These are phyloP conservation scores for Talaromyces marneffei DNA, from an alignment of 2,329 filamentous ascomycete species.

Conservation along the genomic window DNA sequence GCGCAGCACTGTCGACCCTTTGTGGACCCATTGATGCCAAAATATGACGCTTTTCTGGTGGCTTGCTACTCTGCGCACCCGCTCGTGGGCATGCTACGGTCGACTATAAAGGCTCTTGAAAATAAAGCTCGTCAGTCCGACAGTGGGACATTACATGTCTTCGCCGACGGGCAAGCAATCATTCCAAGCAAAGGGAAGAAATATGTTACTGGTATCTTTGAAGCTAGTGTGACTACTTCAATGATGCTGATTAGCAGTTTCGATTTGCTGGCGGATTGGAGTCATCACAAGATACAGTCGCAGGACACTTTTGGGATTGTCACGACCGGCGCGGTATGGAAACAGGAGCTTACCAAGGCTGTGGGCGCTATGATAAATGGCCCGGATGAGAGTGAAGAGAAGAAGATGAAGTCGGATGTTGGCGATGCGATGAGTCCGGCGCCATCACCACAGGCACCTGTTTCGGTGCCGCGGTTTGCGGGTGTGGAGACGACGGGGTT, in stretches of 20 bases:
- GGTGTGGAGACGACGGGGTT: constrained; percentile 79
- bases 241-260: constrained; percentile 50
- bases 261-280: constrained; percentile 20
- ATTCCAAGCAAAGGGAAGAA: constrained; percentile 27
- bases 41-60: constrained; percentile 70
- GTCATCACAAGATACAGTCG: constrained; percentile 34
- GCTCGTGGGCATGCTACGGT: constrained; percentile 58
- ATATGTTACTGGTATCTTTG: constrained; percentile 77
- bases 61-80: constrained; percentile 86
- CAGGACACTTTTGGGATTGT: constrained; percentile 69
- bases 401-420: constrained; percentile 24
- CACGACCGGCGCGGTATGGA: constrained; percentile 81
- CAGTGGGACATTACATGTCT: neutral
- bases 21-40: constrained; percentile 38
- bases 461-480: constrained; percentile 53
- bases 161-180: neutral
- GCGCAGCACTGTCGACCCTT: constrained; percentile 56
- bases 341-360: constrained; percentile 61
- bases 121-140: constrained; percentile 8
- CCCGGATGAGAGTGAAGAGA: constrained; percentile 21
- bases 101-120: constrained; percentile 29
- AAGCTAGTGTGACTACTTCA: constrained; percentile 66
- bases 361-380: constrained; percentile 60
- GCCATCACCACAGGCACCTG: neutral
- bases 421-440: neutral